Conservation (phyloP, 1,284 basidiomycete genomes). For the Fomitopsis pinicola region DNA sequence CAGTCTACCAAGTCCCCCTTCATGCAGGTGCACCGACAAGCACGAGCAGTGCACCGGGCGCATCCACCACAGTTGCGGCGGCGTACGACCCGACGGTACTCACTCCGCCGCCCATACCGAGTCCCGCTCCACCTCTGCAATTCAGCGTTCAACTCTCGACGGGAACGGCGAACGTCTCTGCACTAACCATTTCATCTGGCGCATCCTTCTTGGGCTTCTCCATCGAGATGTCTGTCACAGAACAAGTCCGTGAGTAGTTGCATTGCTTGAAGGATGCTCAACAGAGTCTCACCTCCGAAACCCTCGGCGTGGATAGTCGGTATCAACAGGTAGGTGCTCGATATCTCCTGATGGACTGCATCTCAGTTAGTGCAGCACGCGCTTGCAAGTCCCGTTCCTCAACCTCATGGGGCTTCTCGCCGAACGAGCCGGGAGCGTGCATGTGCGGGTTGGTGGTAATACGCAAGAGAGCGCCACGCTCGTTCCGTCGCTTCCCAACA, state of each 20-base stretch:
- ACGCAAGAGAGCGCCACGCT: constrained; percentile 57
- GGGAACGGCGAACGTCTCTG: constrained; percentile 28
- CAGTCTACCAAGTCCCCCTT: background rate
- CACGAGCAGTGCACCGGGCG: background rate
- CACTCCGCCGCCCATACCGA: constrained; percentile 16
- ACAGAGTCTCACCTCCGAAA: background rate
- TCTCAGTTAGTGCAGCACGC: background rate
- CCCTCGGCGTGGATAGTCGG: background rate
- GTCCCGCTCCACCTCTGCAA: constrained; percentile 13
- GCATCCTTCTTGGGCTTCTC: constrained; percentile 71
- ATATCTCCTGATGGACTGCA: background rate
- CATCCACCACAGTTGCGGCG: constrained; percentile 15
- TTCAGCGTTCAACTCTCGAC: constrained; percentile 21
- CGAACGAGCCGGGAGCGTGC: constrained; percentile 53
- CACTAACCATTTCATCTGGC: constrained; percentile 47
- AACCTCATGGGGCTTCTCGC: constrained; percentile 70
- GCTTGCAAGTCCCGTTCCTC: constrained; percentile 3
- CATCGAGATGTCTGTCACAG: constrained; percentile 68
- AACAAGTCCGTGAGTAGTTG: constrained; percentile 50
- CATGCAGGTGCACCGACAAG: too few species aligned
- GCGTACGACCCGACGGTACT: constrained; percentile 20
- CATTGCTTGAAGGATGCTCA: background rate
- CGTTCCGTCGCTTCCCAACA: background rate
- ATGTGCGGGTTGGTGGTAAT: constrained; percentile 73
- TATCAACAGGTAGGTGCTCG: background rate